Percentiles rank a stretch among this genome's conserved stretches.
These are phyloP conservation scores for Wallacemonas sp. DNA, from an alignment of 208 protist species.

Conservation along the genomic window DNA sequence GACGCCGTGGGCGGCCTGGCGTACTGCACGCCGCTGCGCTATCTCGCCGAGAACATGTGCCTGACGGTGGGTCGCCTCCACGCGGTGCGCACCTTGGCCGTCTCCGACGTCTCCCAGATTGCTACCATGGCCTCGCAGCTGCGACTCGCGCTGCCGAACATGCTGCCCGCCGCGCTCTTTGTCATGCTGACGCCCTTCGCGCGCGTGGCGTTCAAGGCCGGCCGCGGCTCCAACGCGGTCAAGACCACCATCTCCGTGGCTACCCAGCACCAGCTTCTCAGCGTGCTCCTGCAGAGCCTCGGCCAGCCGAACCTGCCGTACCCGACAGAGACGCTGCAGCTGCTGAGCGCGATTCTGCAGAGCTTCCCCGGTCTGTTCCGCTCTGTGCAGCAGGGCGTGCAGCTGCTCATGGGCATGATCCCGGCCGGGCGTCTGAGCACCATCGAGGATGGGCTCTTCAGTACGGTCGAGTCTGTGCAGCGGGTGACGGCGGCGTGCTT, in stretches of 20 bases:
- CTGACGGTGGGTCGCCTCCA: slow-evolving; percentile 53
- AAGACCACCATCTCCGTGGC: slow-evolving; percentile 84
- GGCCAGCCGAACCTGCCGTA: slow-evolving; percentile 64
- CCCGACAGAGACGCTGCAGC: slow-evolving; percentile 67
- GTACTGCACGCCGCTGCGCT: slow-evolving; percentile 53
- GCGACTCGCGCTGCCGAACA: slow-evolving; percentile 66
- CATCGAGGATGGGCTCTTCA: slow-evolving; percentile 73
- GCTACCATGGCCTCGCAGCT: slow-evolving; percentile 62
- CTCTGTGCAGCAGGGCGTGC: slow-evolving; percentile 82
- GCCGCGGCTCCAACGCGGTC: slow-evolving; percentile 66
- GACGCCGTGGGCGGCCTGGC: slow-evolving; percentile 73
- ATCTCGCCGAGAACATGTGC: slow-evolving; percentile 59
- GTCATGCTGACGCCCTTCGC: slow-evolving; percentile 73
- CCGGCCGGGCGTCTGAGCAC: slow-evolving; percentile 48
- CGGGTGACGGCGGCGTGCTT: slow-evolving; percentile 74
- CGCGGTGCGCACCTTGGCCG: slow-evolving; percentile 45
- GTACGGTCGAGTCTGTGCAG: slow-evolving; percentile 66
- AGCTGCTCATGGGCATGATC: slow-evolving; percentile 80
- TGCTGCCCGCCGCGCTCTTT: slow-evolving; percentile 85
- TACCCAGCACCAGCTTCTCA: slow-evolving; percentile 88
- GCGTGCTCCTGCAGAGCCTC: slow-evolving; percentile 81
- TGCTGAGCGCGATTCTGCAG: slow-evolving; percentile 72
- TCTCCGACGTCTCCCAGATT: slow-evolving; percentile 66
- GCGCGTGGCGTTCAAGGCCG: slow-evolving; percentile 83
- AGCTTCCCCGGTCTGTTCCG: slow-evolving; percentile 84